Evolutionary conservation across 2,329 filamentous ascomycete species (phyloP).

Genomic region (Phoma herbarum): DNA sequence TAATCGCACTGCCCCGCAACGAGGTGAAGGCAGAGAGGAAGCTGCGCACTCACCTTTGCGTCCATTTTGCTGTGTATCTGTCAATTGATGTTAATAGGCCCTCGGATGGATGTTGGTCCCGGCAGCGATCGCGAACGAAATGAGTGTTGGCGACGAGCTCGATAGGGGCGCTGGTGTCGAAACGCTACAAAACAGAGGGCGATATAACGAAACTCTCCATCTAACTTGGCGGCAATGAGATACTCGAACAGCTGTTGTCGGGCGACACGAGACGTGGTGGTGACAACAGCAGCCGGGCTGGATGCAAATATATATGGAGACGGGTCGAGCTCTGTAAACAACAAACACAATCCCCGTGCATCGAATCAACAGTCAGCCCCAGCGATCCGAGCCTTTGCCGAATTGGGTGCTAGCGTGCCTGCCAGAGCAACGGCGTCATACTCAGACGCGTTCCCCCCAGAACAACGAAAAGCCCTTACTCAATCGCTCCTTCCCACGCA

Average conservation of each 20-base stretch:
- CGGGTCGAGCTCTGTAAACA: slow-evolving; percentile 29
- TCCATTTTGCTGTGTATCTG: slow-evolving; percentile 50
- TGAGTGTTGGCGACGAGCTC: slow-evolving; percentile 29
- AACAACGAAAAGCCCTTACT: slow-evolving; percentile 26
- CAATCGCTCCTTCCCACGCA: slow-evolving; percentile 29
- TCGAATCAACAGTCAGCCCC: slow-evolving; percentile 15
- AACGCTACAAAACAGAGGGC: slow-evolving; percentile 48
- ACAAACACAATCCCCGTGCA: slow-evolving; percentile 19
- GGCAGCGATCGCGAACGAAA: slow-evolving; percentile 23
- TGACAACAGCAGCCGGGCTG: slow-evolving; percentile 36
- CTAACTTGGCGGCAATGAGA: slow-evolving; percentile 53
- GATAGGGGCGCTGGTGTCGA: slow-evolving; percentile 40
- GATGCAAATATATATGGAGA: slow-evolving; percentile 38
- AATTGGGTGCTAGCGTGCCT: slow-evolving; percentile 11
- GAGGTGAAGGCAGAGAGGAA: slow-evolving; percentile 12
- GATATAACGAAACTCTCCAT: slow-evolving; percentile 53
- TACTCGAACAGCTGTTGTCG: slow-evolving; percentile 43
- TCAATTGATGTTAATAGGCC: slow-evolving; percentile 31
- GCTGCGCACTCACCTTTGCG: slow-evolving; percentile 52
- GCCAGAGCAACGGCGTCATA: slow-evolving; percentile 21
- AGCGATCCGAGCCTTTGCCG: slow-evolving; percentile 7
- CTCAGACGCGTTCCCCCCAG: slow-evolving; percentile 26
- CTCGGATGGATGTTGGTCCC: slow-evolving; percentile 10
- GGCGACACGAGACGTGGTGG: slow-evolving; percentile 39
- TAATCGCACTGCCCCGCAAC: slow-evolving; percentile 1